These are phyloP conservation scores for Besnoitia besnoiti DNA, from an alignment of 169 alveolate species.

Conservation along the genomic window DNA sequence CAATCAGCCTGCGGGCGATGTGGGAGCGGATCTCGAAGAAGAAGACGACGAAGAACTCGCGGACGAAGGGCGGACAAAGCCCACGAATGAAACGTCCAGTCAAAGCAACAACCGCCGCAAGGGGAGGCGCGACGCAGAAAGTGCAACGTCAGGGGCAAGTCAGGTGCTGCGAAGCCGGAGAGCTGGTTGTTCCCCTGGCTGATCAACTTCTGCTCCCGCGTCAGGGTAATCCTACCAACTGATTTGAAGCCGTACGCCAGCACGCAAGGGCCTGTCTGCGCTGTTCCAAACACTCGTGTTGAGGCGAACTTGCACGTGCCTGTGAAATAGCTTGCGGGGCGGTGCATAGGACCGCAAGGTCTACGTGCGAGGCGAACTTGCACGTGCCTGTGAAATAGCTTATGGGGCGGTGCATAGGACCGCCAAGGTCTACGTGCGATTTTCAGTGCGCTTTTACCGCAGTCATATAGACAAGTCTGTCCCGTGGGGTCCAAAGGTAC, in stretches of 20 bases:
- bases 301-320: not conserved
- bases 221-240: not conserved
- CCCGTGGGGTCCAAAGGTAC: too few relatives aligned
- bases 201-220: too few relatives aligned
- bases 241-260: not conserved
- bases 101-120: not conserved
- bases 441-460: too few relatives aligned
- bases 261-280: not conserved
- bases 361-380: not conserved
- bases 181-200: too few relatives aligned
- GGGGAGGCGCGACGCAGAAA: not conserved
- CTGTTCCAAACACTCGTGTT: not conserved
- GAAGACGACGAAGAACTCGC: slow-evolving; percentile 8
- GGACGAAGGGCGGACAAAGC: not conserved
- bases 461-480: too few relatives aligned
- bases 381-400: not conserved
- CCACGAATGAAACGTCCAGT: not conserved
- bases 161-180: not conserved
- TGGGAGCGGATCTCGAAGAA: not conserved
- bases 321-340: too few relatives aligned
- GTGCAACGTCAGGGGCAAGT: not conserved
- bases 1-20: not conserved
- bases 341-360: too few relatives aligned
- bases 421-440: too few relatives aligned
- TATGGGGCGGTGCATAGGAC: too few relatives aligned